Conservation (phyloP, 495 filamentous ascomycete species). For the Oleoguttula mirabilis region DNA sequence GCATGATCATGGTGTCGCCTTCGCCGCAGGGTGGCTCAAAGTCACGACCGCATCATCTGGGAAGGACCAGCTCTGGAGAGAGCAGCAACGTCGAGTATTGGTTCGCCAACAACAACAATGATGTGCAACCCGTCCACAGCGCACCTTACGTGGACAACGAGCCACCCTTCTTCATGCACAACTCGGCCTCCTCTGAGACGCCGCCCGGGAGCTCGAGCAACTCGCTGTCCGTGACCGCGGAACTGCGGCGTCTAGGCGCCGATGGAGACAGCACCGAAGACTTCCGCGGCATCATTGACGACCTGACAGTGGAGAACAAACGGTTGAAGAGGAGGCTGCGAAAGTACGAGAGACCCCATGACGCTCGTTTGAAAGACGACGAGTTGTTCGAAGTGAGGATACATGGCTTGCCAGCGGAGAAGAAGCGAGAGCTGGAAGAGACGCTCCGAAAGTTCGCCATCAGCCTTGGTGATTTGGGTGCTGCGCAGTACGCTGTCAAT, state of each 20-base stretch:
- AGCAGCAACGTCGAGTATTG: conserved; percentile 33
- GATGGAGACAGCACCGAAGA: conserved; percentile 28
- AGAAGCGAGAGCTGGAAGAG: conserved; percentile 63
- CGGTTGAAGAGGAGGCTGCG: conserved; percentile 55
- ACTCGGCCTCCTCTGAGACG: conserved; percentile 24
- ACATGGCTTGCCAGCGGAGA: conserved; percentile 51
- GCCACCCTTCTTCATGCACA: conserved; percentile 32
- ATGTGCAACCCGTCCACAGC: conserved; percentile 18
- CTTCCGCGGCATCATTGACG: conserved; percentile 32
- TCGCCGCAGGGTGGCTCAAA: too few relatives aligned
- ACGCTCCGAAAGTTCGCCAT: conserved; percentile 54
- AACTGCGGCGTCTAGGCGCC: conserved; percentile 8
- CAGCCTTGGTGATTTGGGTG: conserved; percentile 33
- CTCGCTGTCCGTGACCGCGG: conserved; percentile 14
- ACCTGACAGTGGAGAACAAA: conserved; percentile 37
- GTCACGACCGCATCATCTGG: conserved; percentile 3
- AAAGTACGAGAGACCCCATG: conserved; percentile 52
- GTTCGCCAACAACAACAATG: conserved; percentile 34
- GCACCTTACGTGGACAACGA: conserved; percentile 26
- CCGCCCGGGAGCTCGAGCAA: conserved; percentile 14
- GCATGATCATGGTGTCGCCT: too few relatives aligned
- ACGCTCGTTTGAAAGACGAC: conserved; percentile 47
- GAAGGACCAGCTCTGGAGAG: conserved; percentile 30
- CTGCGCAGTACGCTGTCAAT: conserved; percentile 5
- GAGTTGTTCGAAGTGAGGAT: conserved; percentile 68